Conservation (phyloP, 371 early-diverging fungal species). For the Mortierella sp. region DNA sequence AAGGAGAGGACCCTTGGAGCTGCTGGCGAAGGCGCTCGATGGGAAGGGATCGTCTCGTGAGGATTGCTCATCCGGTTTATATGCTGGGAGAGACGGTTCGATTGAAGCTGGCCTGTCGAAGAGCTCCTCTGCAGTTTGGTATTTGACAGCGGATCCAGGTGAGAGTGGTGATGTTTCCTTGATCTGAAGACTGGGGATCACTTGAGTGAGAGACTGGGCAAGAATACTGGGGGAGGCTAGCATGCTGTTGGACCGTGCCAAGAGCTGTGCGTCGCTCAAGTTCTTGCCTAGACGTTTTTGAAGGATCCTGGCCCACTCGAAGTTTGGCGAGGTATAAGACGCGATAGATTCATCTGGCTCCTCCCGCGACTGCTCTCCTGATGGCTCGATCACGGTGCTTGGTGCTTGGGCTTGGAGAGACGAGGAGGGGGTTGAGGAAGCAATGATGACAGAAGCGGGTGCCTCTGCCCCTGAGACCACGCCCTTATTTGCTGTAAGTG, state of each 20-base stretch:
- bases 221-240: slow-evolving; percentile 56
- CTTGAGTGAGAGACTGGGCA: slow-evolving; percentile 52
- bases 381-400: background rate
- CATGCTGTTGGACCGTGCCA: slow-evolving; percentile 57
- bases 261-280: slow-evolving; percentile 48
- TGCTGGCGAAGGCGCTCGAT: slow-evolving; percentile 31
- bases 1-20: slow-evolving; percentile 31
- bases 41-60: slow-evolving; percentile 48
- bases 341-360: slow-evolving; percentile 21
- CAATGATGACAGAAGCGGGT: slow-evolving; percentile 1
- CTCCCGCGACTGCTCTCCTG: background rate
- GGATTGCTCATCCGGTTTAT: slow-evolving; percentile 25
- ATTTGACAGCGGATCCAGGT: slow-evolving; percentile 25
- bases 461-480: slow-evolving; percentile 1
- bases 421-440: background rate
- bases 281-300: slow-evolving; percentile 51
- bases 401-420: background rate
- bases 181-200: slow-evolving; percentile 53
- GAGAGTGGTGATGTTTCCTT: slow-evolving; percentile 41
- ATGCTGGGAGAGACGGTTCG: slow-evolving; percentile 24
- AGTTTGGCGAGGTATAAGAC: slow-evolving; percentile 52
- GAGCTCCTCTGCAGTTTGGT: slow-evolving; percentile 56
- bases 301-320: slow-evolving; percentile 53
- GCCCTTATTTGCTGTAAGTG: background rate
- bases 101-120: slow-evolving; percentile 54